Evolutionary conservation across 129 eudicot species (phyloP).

Genomic region (Erigeron canadensis): DNA sequence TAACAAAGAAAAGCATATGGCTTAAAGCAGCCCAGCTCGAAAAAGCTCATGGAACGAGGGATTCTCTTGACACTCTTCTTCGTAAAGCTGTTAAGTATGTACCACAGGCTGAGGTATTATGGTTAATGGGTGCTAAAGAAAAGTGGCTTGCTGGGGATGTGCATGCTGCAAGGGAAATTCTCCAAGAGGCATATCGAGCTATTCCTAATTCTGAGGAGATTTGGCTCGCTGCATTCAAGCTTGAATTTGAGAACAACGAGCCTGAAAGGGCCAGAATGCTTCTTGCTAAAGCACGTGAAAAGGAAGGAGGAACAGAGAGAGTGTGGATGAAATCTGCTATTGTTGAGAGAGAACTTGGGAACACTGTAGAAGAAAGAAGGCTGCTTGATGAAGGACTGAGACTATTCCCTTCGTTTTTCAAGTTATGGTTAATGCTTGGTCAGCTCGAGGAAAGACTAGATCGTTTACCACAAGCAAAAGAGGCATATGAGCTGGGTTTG

Average conservation of each 20-base stretch:
- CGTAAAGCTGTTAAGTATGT: conserved; percentile 82
- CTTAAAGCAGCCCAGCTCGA: conserved; percentile 95
- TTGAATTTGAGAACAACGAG: conserved; percentile 90
- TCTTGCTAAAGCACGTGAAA: conserved; percentile 91
- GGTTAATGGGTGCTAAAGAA: conserved; percentile 98
- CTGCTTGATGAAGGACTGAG: conserved; percentile 78
- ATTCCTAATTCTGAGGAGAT: conserved; percentile 91
- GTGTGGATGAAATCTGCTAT: conserved; percentile 99
- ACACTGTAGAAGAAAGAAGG: conserved; percentile 61
- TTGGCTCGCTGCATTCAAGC: conserved; percentile 97
- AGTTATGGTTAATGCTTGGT: conserved; percentile 90
- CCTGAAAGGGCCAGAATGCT: conserved; percentile 85
- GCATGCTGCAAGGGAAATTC: conserved; percentile 80
- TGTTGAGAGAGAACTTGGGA: conserved; percentile 83
- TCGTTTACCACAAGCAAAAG: conserved; percentile 52
- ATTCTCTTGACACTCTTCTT: conserved; percentile 79
- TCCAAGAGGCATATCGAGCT: conserved; percentile 86
- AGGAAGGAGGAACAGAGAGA: conserved; percentile 73
- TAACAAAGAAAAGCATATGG: conserved; percentile 90
- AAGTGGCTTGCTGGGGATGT: conserved; percentile 99
- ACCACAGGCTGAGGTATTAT: conserved; percentile 88
- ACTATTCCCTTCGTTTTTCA: conserved; percentile 73
- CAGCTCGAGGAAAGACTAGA: conserved; percentile 80
- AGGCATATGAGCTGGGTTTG: conserved; percentile 62
- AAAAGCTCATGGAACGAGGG: conserved; percentile 88